phyloP scores from a whole-genome alignment of 805 yeast species.

The Lipomyces yamanashiensis region DNA sequence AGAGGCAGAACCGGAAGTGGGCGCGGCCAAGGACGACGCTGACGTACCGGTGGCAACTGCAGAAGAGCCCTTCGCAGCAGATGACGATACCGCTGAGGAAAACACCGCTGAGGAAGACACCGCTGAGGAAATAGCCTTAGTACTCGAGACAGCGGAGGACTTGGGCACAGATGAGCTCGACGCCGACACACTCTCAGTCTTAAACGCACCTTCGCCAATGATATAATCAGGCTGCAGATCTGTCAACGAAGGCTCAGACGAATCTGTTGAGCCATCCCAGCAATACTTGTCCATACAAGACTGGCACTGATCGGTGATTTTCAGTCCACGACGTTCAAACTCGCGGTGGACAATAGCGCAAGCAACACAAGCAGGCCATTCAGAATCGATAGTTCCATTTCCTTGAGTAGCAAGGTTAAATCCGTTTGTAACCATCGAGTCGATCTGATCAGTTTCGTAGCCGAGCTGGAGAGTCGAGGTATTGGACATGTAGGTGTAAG shows the following conservation, averaged over 20 bases:
- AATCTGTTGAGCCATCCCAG: constrained; percentile 54
- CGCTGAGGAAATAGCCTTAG: constrained; percentile 1
- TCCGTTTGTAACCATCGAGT: constrained; percentile 71
- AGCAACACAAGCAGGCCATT: constrained; percentile 75
- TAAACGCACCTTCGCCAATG: not conserved
- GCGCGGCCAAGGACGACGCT: too few species aligned
- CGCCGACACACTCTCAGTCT: not conserved
- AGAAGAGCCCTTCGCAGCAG: not conserved
- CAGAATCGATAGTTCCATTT: constrained; percentile 67
- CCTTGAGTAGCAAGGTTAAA: constrained; percentile 68
- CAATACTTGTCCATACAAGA: constrained; percentile 74
- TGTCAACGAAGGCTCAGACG: not conserved
- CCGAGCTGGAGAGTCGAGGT: constrained; percentile 72
- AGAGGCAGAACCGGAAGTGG: constrained; percentile 3
- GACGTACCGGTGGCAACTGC: too few species aligned
- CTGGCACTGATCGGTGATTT: constrained; percentile 67
- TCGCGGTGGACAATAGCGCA: constrained; percentile 84
- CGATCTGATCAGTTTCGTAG: constrained; percentile 61
- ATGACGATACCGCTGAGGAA: not conserved
- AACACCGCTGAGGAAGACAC: not conserved
- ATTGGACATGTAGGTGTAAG: constrained; percentile 67
- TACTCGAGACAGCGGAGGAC: not conserved
- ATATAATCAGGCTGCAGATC: not conserved
- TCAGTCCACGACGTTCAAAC: constrained; percentile 68
- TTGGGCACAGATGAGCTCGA: not conserved